These are phyloP conservation scores for Russula lepida DNA, from an alignment of 768 basidiomycete species.

Conservation along the genomic window DNA sequence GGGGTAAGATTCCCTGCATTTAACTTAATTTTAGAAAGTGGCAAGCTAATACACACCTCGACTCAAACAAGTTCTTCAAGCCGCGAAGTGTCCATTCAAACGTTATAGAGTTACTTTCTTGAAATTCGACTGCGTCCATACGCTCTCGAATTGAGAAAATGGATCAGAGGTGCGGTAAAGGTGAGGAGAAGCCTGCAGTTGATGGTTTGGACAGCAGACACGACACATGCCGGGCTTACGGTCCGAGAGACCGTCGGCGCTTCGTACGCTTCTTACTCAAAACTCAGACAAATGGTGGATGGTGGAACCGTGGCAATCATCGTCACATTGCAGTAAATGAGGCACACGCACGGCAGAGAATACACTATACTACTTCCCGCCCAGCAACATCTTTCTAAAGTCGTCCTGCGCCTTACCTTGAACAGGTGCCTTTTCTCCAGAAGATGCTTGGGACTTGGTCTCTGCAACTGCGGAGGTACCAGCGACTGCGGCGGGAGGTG, in stretches of 20 bases:
- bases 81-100: conserved; percentile 76
- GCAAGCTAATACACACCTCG: conserved; percentile 36
- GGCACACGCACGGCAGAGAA: neutral
- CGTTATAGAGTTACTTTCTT: conserved; percentile 48
- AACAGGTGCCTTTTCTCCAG: conserved; percentile 12
- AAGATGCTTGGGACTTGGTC: conserved; percentile 19
- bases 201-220: neutral
- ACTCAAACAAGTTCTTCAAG: conserved; percentile 66
- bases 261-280: neutral
- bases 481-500: conserved; percentile 14
- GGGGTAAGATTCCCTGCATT: neutral
- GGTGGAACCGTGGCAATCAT: no score
- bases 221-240: neutral
- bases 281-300: no score
- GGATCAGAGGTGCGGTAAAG: neutral
- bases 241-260: neutral
- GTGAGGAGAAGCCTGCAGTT: neutral
- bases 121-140: conserved; percentile 32
- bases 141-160: neutral
- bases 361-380: conserved; percentile 22
- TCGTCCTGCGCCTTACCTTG: conserved; percentile 59
- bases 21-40: neutral
- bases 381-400: conserved; percentile 71
- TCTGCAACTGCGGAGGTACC: conserved; percentile 17
- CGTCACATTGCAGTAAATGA: neutral